Conservation (phyloP, 2,329 filamentous ascomycete species). For the Phialocephala subalpina region DNA sequence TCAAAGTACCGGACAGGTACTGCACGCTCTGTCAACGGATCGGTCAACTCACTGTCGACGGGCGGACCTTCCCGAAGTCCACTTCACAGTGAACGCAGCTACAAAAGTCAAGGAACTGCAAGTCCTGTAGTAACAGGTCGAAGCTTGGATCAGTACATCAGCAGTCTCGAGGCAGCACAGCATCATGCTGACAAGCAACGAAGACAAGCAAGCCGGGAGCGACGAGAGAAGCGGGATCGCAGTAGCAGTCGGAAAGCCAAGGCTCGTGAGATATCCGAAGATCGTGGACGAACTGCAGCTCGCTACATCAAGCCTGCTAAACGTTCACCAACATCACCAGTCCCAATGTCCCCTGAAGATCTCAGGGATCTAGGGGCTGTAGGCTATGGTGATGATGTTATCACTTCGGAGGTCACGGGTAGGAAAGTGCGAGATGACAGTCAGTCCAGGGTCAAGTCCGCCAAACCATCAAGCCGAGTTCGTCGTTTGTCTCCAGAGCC, state of each 20-base stretch:
- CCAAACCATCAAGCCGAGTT: conserved; percentile 45
- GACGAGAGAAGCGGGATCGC: conserved; percentile 51
- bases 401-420: conserved; percentile 39
- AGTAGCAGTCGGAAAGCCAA: conserved; percentile 57
- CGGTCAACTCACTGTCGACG: conserved; percentile 61
- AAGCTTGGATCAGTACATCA: conserved; percentile 85
- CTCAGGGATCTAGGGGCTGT: conserved; percentile 64
- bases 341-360: conserved; percentile 95
- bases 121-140: conserved; percentile 68
- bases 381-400: conserved; percentile 43
- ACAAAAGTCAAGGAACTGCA: conserved; percentile 49
- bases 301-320: conserved; percentile 80
- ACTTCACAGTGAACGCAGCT: conserved; percentile 53
- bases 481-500: conserved; percentile 41
- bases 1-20: conserved; percentile 59
- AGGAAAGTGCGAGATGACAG: conserved; percentile 34
- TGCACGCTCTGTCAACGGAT: conserved; percentile 54
- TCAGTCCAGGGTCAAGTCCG: conserved; percentile 44
- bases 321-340: conserved; percentile 87
- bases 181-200: conserved; percentile 64
- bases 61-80: conserved; percentile 51
- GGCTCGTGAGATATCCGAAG: conserved; percentile 70
- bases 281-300: conserved; percentile 71
- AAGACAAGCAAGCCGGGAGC: conserved; percentile 58
- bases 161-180: conserved; percentile 81